Evolutionary conservation across 768 basidiomycete genomes (phyloP).

Genomic region (Podaxis pistillaris): DNA sequence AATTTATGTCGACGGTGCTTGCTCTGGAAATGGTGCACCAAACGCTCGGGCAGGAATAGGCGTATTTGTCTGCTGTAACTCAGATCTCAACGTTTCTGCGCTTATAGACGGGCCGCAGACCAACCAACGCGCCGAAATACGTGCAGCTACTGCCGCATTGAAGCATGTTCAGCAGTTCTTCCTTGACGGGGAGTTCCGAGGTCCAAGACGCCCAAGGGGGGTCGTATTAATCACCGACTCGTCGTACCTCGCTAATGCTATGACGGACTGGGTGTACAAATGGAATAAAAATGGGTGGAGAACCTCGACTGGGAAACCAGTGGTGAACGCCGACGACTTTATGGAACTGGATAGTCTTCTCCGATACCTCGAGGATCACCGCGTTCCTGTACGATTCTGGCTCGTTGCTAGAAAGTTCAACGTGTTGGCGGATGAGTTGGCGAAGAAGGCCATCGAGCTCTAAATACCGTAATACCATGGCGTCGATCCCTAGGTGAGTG

Average conservation of each 20-base stretch:
- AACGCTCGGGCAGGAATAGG: background rate
- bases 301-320: background rate
- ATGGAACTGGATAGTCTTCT: background rate
- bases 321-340: constrained; percentile 9
- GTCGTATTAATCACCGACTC: constrained; percentile 13
- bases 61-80: background rate
- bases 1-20: background rate
- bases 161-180: background rate
- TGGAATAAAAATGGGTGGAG: constrained; percentile 13
- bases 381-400: constrained; percentile 2
- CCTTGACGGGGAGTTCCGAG: constrained; percentile 7
- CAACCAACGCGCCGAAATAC: constrained; percentile 6
- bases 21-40: background rate
- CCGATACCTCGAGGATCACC: background rate
- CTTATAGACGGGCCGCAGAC: background rate
- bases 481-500: no score
- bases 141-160: background rate
- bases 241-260: constrained; percentile 11
- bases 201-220: background rate
- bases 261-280: constrained; percentile 10
- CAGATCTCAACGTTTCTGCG: background rate
- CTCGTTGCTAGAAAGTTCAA: background rate
- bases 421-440: background rate
- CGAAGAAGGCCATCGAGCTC: background rate
- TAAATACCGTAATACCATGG: background rate